phyloP scores from a whole-genome alignment of 352 stramenopile genomes.

The Aphanomyces astaci region DNA sequence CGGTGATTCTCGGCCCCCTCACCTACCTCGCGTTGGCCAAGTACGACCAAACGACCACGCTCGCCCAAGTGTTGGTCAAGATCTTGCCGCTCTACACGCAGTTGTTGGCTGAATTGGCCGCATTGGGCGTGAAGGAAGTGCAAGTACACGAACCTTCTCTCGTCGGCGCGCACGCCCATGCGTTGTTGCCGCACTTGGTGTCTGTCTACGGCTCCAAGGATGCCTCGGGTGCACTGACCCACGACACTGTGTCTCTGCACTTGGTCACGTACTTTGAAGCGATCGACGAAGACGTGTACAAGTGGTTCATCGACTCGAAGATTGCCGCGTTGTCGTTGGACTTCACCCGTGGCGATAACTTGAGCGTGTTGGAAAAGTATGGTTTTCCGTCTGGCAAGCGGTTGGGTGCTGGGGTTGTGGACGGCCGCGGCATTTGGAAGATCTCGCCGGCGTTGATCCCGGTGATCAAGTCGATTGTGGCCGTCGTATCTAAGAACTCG shows the following conservation, averaged over 20 bases:
- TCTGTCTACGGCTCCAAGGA: slow-evolving; percentile 65
- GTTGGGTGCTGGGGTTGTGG: slow-evolving; percentile 83
- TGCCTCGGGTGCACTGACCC: slow-evolving; percentile 43
- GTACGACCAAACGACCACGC: slow-evolving; percentile 58
- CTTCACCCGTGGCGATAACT: slow-evolving; percentile 86
- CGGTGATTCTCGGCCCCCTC: slow-evolving; percentile 73
- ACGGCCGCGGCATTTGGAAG: slow-evolving; percentile 88
- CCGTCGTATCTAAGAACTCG: slow-evolving; percentile 38
- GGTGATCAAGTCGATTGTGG: slow-evolving; percentile 52
- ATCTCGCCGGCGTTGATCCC: slow-evolving; percentile 59
- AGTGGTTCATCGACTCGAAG: slow-evolving; percentile 78
- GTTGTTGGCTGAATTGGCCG: slow-evolving; percentile 61
- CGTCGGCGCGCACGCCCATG: slow-evolving; percentile 56
- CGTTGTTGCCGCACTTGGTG: slow-evolving; percentile 44
- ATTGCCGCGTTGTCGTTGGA: slow-evolving; percentile 82
- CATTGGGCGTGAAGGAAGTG: slow-evolving; percentile 72
- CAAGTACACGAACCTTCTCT: slow-evolving; percentile 90
- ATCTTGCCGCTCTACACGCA: slow-evolving; percentile 74
- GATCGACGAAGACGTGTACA: slow-evolving; percentile 79
- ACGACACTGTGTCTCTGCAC: slow-evolving; percentile 60
- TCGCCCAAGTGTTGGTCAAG: slow-evolving; percentile 58
- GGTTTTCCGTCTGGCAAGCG: slow-evolving; percentile 79
- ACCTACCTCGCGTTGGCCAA: slow-evolving; percentile 78
- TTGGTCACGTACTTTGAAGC: slow-evolving; percentile 86
- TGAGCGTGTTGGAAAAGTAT: slow-evolving; percentile 74